phyloP scores from a whole-genome alignment of 2,329 filamentous ascomycete species.

The Pseudohalonectria lignicola region DNA sequence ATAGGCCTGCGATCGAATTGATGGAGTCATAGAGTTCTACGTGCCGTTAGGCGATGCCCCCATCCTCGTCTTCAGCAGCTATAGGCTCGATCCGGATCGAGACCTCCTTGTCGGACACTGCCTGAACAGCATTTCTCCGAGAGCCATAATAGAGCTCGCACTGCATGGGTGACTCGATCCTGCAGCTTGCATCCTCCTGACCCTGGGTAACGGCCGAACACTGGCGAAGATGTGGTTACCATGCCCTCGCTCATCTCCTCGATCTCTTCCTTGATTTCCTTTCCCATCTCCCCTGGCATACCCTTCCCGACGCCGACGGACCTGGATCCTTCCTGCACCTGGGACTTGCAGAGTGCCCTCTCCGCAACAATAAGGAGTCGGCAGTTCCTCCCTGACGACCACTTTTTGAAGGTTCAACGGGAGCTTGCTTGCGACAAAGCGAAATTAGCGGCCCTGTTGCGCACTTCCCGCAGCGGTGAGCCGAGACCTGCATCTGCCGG shows the following conservation, averaged over 20 bases:
- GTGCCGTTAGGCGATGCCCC: not conserved
- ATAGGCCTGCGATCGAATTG: not conserved
- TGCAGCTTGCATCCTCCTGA: not conserved
- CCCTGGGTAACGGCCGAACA: not conserved
- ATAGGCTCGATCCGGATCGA: not conserved
- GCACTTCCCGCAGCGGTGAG: no score
- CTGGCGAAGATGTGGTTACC: not conserved
- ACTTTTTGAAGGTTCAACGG: not conserved
- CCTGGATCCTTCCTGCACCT: not conserved
- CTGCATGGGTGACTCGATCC: not conserved
- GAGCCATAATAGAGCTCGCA: not conserved
- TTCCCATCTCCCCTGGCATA: not conserved
- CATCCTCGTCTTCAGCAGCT: not conserved
- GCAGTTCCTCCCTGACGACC: not conserved
- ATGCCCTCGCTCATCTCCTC: not conserved
- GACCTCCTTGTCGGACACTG: not conserved
- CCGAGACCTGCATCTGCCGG: not conserved
- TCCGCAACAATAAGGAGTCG: not conserved
- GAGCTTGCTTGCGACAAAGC: not conserved
- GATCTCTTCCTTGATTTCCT: not conserved
- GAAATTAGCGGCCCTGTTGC: not conserved
- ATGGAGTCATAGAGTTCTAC: not conserved
- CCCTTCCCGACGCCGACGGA: not conserved
- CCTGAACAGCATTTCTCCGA: not conserved
- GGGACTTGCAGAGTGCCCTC: not conserved